These are phyloP conservation scores for Tuber melanosporum DNA, from an alignment of 495 filamentous ascomycete species.

Conservation along the genomic window DNA sequence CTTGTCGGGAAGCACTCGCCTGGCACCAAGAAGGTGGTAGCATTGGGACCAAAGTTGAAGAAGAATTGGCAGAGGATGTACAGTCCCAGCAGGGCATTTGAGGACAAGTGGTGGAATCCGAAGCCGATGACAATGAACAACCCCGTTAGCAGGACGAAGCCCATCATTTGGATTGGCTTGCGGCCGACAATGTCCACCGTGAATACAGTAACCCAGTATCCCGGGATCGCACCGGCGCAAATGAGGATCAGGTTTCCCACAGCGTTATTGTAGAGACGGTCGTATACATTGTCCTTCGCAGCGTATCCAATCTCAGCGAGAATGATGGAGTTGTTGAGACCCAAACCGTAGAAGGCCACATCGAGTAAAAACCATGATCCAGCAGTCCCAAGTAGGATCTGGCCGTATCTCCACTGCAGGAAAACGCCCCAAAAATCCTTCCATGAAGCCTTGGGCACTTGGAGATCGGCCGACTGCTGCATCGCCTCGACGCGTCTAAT, in stretches of 20 bases:
- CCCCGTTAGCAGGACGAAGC: conserved; percentile 66
- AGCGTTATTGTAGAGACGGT: conserved; percentile 61
- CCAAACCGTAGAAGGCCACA: conserved; percentile 70
- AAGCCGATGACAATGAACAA: conserved; percentile 74
- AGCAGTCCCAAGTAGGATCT: conserved; percentile 69
- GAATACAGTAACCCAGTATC: conserved; percentile 69
- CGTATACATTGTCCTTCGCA: conserved; percentile 57
- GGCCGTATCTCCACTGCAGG: conserved; percentile 63
- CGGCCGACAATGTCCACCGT: conserved; percentile 68
- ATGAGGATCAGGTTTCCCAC: conserved; percentile 70
- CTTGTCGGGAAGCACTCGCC: conserved; percentile 87
- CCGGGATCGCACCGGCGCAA: conserved; percentile 69
- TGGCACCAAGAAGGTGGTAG: conserved; percentile 84
- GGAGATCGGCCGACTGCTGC: conserved; percentile 46
- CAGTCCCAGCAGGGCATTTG: conserved; percentile 56
- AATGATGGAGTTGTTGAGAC: conserved; percentile 67
- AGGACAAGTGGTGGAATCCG: conserved; percentile 55
- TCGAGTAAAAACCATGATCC: conserved; percentile 68
- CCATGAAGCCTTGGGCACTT: conserved; percentile 60
- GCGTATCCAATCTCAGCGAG: conserved; percentile 61
- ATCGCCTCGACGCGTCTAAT: conserved; percentile 47
- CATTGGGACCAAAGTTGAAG: conserved; percentile 84
- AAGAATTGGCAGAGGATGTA: conserved; percentile 81
- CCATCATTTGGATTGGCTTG: conserved; percentile 70
- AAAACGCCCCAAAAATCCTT: conserved; percentile 60